A percentile compares a stretch with the other conserved stretches of the same genome.
phyloP scores from a whole-genome alignment of 176 grass and related monocot species.

The Melocanna baccifera region DNA sequence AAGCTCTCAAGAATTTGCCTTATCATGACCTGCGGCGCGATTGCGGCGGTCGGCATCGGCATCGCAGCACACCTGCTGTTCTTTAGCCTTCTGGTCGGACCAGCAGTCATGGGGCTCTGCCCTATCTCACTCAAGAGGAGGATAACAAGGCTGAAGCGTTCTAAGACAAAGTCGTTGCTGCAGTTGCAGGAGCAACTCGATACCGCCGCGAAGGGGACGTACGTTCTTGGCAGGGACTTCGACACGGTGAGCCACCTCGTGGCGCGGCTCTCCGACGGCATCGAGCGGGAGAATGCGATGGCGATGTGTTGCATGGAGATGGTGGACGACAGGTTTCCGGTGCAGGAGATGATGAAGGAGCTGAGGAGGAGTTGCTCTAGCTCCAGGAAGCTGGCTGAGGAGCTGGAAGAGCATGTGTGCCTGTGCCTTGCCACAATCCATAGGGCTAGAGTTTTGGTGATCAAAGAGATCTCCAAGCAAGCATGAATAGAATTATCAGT shows the following conservation, averaged over 20 bases:
- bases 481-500: not conserved
- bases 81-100: constrained; percentile 34
- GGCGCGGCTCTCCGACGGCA: constrained; percentile 32
- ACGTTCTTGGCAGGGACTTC: constrained; percentile 39
- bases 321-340: not conserved
- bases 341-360: constrained; percentile 35
- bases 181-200: constrained; percentile 44
- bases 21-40: not conserved
- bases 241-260: constrained; percentile 47
- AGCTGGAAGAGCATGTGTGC: constrained; percentile 45
- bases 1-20: constrained; percentile 20
- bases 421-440: constrained; percentile 50
- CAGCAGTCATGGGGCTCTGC: constrained; percentile 21
- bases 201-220: constrained; percentile 47
- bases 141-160: not conserved
- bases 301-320: constrained; percentile 31
- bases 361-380: constrained; percentile 36
- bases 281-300: constrained; percentile 46
- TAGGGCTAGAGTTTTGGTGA: constrained; percentile 44
- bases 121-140: constrained; percentile 10
- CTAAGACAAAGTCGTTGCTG: not conserved
- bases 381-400: constrained; percentile 20
- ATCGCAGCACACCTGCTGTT: constrained; percentile 20
- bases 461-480: constrained; percentile 33
- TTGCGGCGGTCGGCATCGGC: not conserved